Percentiles rank a stretch among this genome's conserved stretches.
Evolutionary conservation across 805 yeast species (phyloP).

Genomic region (Yarrowia osloensis): DNA sequence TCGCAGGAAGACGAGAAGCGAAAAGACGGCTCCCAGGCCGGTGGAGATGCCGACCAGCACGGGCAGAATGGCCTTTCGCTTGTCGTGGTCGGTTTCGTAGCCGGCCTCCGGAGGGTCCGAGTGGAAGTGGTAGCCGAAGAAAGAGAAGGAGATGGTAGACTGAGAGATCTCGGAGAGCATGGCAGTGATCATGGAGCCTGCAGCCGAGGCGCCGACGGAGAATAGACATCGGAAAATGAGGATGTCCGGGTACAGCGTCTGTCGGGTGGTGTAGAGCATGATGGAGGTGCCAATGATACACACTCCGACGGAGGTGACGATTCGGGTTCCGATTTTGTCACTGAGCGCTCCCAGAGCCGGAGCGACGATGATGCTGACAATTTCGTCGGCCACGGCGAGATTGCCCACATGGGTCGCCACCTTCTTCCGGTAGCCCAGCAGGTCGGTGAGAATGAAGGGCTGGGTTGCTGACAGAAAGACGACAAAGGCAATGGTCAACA

Average conservation of each 20-base stretch:
- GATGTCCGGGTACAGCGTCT: slow-evolving; percentile 52
- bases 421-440: slow-evolving; percentile 41
- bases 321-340: slow-evolving; percentile 63
- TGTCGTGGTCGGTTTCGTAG: slow-evolving; percentile 33
- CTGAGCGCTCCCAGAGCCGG: slow-evolving; percentile 66
- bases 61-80: slow-evolving; percentile 56
- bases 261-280: slow-evolving; percentile 52
- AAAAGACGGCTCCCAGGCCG: slow-evolving; percentile 68
- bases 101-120: slow-evolving; percentile 33
- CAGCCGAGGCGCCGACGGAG: slow-evolving; percentile 59
- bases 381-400: slow-evolving; percentile 60
- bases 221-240: slow-evolving; percentile 56
- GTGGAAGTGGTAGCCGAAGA: slow-evolving; percentile 41
- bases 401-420: slow-evolving; percentile 51
- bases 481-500: slow-evolving; percentile 47
- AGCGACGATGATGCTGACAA: slow-evolving; percentile 53
- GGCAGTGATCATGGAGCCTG: slow-evolving; percentile 62
- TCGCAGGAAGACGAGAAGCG: slow-evolving; percentile 58
- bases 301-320: slow-evolving; percentile 54
- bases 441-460: slow-evolving; percentile 48
- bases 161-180: slow-evolving; percentile 55
- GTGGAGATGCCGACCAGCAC: slow-evolving; percentile 63
- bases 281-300: slow-evolving; percentile 51
- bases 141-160: slow-evolving; percentile 20
- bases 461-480: slow-evolving; percentile 50